Evolutionary conservation across 129 eudicot species (phyloP).

Genomic region (Flaveria sonorensis): DNA sequence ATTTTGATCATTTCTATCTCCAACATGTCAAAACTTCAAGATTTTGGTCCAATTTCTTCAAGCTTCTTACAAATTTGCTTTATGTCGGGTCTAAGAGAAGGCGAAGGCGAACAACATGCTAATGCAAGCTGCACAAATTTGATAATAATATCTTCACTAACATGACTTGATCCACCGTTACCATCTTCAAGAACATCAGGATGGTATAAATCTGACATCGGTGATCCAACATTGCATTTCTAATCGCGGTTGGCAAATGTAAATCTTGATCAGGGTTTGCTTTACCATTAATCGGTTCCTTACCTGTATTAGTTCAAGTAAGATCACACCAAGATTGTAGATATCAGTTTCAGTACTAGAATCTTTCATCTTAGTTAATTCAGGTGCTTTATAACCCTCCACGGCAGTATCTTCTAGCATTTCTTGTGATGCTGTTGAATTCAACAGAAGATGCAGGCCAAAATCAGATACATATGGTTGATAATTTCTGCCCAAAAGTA

Average conservation of each 20-base stretch:
- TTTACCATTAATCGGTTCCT: conserved; percentile 57
- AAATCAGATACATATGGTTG: conserved; percentile 75
- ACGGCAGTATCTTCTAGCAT: conserved; percentile 74
- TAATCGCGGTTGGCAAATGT: conserved; percentile 60
- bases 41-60: conserved; percentile 59
- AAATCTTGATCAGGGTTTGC: conserved; percentile 59
- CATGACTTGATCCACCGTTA: conserved; percentile 38
- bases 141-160: conserved; percentile 53
- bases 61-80: conserved; percentile 65
- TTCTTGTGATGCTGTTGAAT: conserved; percentile 68
- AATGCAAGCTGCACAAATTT: conserved; percentile 75
- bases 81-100: conserved; percentile 63
- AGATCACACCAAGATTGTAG: conserved; percentile 78
- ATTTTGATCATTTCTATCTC: conserved; percentile 22
- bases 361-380: conserved; percentile 76
- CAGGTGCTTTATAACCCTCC: conserved; percentile 94
- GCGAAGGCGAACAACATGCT: conserved; percentile 89
- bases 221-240: conserved; percentile 64
- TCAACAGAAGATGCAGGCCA: conserved; percentile 73
- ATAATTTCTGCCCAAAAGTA: conserved; percentile 54
- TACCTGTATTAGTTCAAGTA: conserved; percentile 78
- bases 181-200: conserved; percentile 53
- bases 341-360: conserved; percentile 61
- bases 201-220: conserved; percentile 64
- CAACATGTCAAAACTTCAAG: conserved; percentile 33